Evolutionary conservation across 768 basidiomycete genomes (phyloP).

Genomic region (Tylopilus rubrobrunneus): DNA sequence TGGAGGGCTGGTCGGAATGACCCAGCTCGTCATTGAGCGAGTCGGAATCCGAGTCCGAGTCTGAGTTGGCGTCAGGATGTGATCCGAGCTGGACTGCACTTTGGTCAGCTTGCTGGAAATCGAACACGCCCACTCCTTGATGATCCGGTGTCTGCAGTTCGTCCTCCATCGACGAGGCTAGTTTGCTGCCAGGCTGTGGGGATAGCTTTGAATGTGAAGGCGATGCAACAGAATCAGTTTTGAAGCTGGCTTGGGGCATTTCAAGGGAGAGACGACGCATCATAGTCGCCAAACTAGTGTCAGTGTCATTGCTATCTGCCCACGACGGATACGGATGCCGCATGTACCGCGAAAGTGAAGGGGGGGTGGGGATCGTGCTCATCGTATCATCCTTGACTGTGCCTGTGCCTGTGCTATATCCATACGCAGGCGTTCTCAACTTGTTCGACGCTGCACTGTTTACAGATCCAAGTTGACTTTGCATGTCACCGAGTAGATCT

Average conservation of each 20-base stretch:
- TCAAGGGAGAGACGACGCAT: constrained; percentile 58
- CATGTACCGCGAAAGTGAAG: constrained; percentile 68
- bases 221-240: constrained; percentile 12
- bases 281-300: constrained; percentile 65
- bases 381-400: constrained; percentile 50
- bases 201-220: constrained; percentile 9
- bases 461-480: constrained; percentile 31
- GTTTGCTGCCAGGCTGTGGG: constrained; percentile 3
- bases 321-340: constrained; percentile 34
- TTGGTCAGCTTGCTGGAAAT: constrained; percentile 25
- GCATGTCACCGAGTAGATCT: constrained; percentile 57
- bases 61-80: constrained; percentile 10
- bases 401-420: constrained; percentile 15
- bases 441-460: constrained; percentile 14
- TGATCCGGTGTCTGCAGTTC: constrained; percentile 23
- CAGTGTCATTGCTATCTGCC: constrained; percentile 45
- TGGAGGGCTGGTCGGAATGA: constrained; percentile 61
- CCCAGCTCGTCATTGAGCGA: constrained; percentile 52
- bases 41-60: constrained; percentile 54
- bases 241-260: constrained; percentile 33
- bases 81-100: constrained; percentile 11
- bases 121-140: constrained; percentile 22
- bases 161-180: constrained; percentile 1
- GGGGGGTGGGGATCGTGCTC: constrained; percentile 67
- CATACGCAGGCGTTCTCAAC: constrained; percentile 28